Conservation (phyloP, 2,329 filamentous ascomycete species). For the Arthrobotrys iridis region DNA sequence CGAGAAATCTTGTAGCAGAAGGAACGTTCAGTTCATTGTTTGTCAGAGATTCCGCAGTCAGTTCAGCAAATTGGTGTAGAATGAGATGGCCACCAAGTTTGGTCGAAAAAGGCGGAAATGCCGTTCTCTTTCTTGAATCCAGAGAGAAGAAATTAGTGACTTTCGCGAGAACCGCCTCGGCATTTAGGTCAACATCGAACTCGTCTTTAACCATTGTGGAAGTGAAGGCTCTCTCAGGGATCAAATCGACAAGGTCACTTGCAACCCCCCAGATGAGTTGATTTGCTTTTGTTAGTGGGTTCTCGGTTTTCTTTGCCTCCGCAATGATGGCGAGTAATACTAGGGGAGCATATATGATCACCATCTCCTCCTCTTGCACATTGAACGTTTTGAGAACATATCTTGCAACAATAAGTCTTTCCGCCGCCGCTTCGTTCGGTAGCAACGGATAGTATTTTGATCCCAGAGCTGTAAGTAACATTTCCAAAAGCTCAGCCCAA, state of each 20-base stretch:
- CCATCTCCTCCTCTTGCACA: constrained; percentile 94
- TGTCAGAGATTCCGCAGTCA: constrained; percentile 39
- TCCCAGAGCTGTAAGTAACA: constrained; percentile 67
- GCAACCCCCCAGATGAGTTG: constrained; percentile 68
- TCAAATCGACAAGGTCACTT: constrained; percentile 65
- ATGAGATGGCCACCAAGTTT: constrained; percentile 46
- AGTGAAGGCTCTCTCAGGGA: constrained; percentile 73
- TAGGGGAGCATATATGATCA: constrained; percentile 83
- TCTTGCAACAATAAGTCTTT: constrained; percentile 65
- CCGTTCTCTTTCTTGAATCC: constrained; percentile 45
- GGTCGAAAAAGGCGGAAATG: constrained; percentile 49
- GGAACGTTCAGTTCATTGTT: constrained; percentile 54
- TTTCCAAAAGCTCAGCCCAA: constrained; percentile 80
- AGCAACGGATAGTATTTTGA: constrained; percentile 65
- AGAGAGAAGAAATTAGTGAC: constrained; percentile 53
- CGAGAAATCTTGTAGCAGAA: constrained; percentile 56
- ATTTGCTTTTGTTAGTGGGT: constrained; percentile 60
- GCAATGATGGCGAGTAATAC: constrained; percentile 72
- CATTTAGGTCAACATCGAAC: constrained; percentile 24
- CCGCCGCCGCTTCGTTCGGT: constrained; percentile 63
- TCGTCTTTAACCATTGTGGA: constrained; percentile 55
- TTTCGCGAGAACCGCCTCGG: constrained; percentile 22
- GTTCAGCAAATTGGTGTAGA: constrained; percentile 39
- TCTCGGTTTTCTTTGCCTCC: constrained; percentile 59
- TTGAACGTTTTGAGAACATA: constrained; percentile 93